phyloP scores from a whole-genome alignment of 208 protist genomes.

The Vickermania spadyakhi region DNA sequence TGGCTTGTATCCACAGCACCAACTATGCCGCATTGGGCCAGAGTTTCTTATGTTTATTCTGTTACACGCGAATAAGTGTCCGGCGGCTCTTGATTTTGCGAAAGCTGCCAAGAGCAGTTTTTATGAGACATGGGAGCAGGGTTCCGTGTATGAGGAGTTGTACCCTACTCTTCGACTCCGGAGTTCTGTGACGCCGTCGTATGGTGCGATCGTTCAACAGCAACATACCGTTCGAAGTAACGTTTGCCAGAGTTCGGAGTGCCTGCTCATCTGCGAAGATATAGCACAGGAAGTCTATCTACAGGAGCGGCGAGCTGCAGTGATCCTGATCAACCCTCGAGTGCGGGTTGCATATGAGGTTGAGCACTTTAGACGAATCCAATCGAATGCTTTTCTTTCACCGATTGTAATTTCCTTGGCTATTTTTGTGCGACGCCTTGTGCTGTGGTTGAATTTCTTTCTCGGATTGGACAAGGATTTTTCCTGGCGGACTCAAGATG shows the following conservation, averaged over 20 bases:
- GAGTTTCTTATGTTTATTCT: neutral
- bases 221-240: conserved; percentile 13
- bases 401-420: neutral
- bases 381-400: neutral
- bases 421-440: neutral
- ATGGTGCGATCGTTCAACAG: conserved; percentile 14
- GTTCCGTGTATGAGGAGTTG: neutral
- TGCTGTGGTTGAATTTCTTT: neutral
- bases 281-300: conserved; percentile 39
- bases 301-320: conserved; percentile 21
- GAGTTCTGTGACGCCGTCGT: conserved; percentile 39
- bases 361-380: conserved; percentile 24
- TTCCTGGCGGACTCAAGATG: neutral
- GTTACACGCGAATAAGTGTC: neutral
- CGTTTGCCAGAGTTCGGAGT: conserved; percentile 61
- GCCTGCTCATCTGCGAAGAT: conserved; percentile 55
- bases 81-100: neutral
- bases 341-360: conserved; percentile 55
- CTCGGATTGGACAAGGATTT: neutral
- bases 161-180: conserved; percentile 44
- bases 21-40: neutral
- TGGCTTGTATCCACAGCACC: neutral
- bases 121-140: neutral
- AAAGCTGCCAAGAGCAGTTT: neutral
- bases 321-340: conserved; percentile 67